These are phyloP conservation scores for Trichothecium roseum DNA, from an alignment of 2,329 filamentous ascomycete genomes.

Conservation along the genomic window DNA sequence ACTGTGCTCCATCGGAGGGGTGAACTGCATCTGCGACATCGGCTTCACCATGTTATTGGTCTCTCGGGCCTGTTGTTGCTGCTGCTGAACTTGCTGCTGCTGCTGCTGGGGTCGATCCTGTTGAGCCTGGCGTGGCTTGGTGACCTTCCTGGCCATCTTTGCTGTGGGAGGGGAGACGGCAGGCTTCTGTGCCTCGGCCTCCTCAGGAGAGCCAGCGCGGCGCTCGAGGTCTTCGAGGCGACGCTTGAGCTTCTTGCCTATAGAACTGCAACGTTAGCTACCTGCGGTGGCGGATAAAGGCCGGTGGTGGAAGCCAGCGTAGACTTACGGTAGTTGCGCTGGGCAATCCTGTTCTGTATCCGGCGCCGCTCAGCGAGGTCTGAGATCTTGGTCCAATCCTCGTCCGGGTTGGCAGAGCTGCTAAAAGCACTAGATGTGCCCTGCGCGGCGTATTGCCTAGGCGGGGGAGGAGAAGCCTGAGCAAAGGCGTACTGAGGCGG, in stretches of 20 bases:
- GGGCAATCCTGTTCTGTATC: constrained; percentile 96
- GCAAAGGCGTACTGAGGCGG: constrained; percentile 20
- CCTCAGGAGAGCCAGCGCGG: constrained; percentile 49
- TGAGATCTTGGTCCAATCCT: constrained; percentile 99
- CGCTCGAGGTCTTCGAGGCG: constrained; percentile 77
- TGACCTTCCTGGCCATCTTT: constrained; percentile 30
- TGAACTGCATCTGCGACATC: constrained; percentile 40
- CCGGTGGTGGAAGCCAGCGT: background rate
- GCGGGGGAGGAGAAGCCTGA: constrained; percentile 26
- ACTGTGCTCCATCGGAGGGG: constrained; percentile 47
- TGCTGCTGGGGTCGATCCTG: constrained; percentile 16
- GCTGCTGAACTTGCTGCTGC: constrained; percentile 8
- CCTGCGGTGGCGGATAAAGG: background rate
- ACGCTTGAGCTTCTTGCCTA: constrained; percentile 89
- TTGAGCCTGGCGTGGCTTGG: constrained; percentile 15
- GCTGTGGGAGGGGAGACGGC: constrained; percentile 19
- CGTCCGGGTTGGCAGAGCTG: constrained; percentile 86
- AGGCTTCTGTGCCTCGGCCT: constrained; percentile 31
- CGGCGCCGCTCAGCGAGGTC: constrained; percentile 87
- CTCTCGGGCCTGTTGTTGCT: too few relatives aligned
- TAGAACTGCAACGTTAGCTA: constrained; percentile 8
- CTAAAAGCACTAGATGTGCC: constrained; percentile 92
- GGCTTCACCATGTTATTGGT: background rate
- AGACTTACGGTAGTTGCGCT: constrained; percentile 85
- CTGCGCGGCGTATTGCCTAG: constrained; percentile 58